phyloP scores from a whole-genome alignment of 2,329 filamentous ascomycete species.

The Scleromitrula shiraiana region DNA sequence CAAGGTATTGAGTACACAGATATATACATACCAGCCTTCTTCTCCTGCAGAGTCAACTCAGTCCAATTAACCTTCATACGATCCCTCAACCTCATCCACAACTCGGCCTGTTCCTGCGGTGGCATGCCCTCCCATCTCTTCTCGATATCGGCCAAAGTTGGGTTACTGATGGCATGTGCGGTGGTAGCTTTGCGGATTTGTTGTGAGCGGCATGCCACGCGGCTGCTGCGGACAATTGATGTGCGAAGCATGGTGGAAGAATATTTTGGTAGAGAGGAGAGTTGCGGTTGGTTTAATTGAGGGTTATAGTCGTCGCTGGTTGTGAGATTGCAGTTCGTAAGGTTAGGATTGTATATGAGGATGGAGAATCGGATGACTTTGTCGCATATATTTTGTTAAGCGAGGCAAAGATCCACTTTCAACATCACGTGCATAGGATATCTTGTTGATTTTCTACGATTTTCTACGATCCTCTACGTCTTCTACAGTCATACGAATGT shows the following conservation, averaged over 20 bases:
- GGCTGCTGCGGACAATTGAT: constrained; percentile 12
- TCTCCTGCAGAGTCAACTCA: constrained; percentile 91
- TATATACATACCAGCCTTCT: constrained; percentile 95
- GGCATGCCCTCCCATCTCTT: constrained; percentile 99
- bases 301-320: background rate
- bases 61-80: constrained; percentile 98
- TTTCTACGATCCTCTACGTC: too few species aligned
- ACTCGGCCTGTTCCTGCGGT: constrained; percentile 95
- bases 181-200: constrained; percentile 13
- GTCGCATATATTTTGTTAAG: constrained; percentile 10
- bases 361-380: constrained; percentile 7
- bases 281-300: background rate
- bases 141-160: constrained; percentile 95
- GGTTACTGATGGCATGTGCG: constrained; percentile 93
- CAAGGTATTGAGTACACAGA: too few species aligned
- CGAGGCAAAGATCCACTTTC: constrained; percentile 7
- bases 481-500: too few species aligned
- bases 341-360: background rate
- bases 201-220: constrained; percentile 5
- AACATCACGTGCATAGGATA: constrained; percentile 2
- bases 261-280: constrained; percentile 1
- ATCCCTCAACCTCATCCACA: constrained; percentile 98
- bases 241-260: constrained; percentile 15
- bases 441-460: background rate
- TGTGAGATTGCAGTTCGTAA: constrained; percentile 1